These are phyloP conservation scores for Leccinum huronense DNA, from an alignment of 1,284 basidiomycete species.

Conservation along the genomic window DNA sequence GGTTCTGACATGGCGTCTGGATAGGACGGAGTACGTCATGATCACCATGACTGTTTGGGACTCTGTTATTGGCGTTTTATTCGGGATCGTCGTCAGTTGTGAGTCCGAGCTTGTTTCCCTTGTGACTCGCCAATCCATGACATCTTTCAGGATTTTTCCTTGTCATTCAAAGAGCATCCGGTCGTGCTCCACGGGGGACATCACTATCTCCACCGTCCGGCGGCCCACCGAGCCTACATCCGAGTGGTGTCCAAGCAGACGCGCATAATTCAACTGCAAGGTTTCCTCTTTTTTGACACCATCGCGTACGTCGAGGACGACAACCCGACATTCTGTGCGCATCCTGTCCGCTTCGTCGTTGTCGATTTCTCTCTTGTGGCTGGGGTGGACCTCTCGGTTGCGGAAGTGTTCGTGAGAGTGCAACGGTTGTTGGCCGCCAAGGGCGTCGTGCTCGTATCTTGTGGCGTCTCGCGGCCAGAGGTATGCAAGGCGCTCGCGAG, in stretches of 20 bases:
- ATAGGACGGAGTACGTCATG: slow-evolving; percentile 73
- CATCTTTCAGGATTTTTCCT: slow-evolving; percentile 78
- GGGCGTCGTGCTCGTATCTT: slow-evolving; percentile 84
- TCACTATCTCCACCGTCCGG: slow-evolving; percentile 87
- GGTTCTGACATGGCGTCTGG: slow-evolving; percentile 9
- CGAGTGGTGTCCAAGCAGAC: slow-evolving; percentile 91
- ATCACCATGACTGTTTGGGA: slow-evolving; percentile 93
- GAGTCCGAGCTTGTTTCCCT: slow-evolving; percentile 30
- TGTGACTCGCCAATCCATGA: slow-evolving; percentile 13
- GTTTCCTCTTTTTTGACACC: slow-evolving; percentile 96
- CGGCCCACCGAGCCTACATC: slow-evolving; percentile 88
- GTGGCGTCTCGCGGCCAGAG: slow-evolving; percentile 68
- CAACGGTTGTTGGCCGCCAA: slow-evolving; percentile 80
- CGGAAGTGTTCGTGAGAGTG: slow-evolving; percentile 92
- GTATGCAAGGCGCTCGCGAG: slow-evolving; percentile 71
- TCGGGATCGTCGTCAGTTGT: slow-evolving; percentile 92
- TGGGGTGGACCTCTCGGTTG: slow-evolving; percentile 92
- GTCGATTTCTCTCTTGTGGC: slow-evolving; percentile 84
- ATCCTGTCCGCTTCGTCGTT: slow-evolving; percentile 87
- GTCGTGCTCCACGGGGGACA: slow-evolving; percentile 74
- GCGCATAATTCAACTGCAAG: slow-evolving; percentile 86
- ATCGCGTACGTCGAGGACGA: slow-evolving; percentile 87
- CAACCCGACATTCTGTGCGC: slow-evolving; percentile 69
- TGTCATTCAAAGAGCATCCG: slow-evolving; percentile 92
- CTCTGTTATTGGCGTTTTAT: slow-evolving; percentile 92